phyloP scores from a whole-genome alignment of 164 flowering plant genomes.

The Berberis thunbergii region DNA sequence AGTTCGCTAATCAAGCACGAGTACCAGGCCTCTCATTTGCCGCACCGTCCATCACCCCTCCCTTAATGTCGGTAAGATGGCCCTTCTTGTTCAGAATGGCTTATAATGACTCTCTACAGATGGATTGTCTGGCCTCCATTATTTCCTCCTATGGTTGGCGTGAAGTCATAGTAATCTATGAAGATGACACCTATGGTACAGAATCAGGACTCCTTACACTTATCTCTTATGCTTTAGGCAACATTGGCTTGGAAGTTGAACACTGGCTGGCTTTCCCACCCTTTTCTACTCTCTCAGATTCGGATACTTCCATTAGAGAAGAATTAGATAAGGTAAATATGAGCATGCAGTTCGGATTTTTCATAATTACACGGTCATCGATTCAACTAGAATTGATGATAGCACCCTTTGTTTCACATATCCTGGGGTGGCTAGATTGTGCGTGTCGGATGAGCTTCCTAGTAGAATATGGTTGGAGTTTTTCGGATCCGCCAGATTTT shows the following conservation, averaged over 20 bases:
- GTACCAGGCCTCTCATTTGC: conserved; percentile 34
- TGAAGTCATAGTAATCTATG: conserved; percentile 27
- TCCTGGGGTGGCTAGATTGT: no score
- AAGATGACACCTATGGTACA: conserved; percentile 24
- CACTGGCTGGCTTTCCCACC: conserved; percentile 12
- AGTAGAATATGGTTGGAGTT: no score
- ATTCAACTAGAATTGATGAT: no score
- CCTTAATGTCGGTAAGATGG: conserved; percentile 19
- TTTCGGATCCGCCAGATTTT: no score
- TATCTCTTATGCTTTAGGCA: no score
- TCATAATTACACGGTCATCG: conserved; percentile 15
- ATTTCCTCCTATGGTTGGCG: conserved; percentile 24
- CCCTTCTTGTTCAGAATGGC: conserved; percentile 32
- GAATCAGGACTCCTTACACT: background rate
- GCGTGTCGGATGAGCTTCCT: no score
- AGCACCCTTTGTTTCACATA: no score
- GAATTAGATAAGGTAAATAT: conserved; percentile 10
- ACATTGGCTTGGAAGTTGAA: conserved; percentile 19
- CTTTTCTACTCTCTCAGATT: conserved; percentile 9
- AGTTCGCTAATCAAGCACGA: conserved; percentile 23
- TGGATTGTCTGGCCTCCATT: conserved; percentile 27
- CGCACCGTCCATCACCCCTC: conserved; percentile 15
- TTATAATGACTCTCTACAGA: conserved; percentile 15
- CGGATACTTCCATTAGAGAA: conserved; percentile 6
- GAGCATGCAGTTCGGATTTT: conserved; percentile 14